Evolutionary conservation across 2,329 filamentous ascomycete genomes (phyloP).

Genomic region (Calonectria pseudoturangicola): DNA sequence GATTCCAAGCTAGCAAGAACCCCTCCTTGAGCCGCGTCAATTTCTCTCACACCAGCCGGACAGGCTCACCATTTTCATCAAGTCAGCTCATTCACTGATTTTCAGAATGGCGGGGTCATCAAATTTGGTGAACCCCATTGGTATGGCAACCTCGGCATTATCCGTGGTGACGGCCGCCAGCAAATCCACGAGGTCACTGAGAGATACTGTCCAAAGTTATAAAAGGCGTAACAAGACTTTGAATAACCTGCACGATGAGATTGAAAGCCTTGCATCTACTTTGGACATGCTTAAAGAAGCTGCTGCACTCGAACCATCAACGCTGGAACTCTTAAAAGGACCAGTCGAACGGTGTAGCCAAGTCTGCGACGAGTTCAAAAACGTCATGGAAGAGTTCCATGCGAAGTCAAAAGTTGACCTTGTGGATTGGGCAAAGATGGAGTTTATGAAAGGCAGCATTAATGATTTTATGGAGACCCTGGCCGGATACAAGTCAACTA

Average conservation of each 20-base stretch:
- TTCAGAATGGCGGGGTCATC: background rate
- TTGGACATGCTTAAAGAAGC: slow-evolving; percentile 55
- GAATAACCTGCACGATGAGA: slow-evolving; percentile 57
- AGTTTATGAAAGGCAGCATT: slow-evolving; percentile 63
- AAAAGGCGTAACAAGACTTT: slow-evolving; percentile 58
- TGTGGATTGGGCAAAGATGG: slow-evolving; percentile 63
- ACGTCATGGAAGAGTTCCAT: slow-evolving; percentile 59
- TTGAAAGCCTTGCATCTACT: slow-evolving; percentile 59
- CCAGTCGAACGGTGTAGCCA: slow-evolving; percentile 61
- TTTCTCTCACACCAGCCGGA: background rate
- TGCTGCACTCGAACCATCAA: slow-evolving; percentile 50
- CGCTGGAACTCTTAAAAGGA: slow-evolving; percentile 58
- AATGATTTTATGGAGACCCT: slow-evolving; percentile 63
- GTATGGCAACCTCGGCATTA: background rate
- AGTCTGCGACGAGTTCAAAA: slow-evolving; percentile 61
- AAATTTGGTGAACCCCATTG: background rate
- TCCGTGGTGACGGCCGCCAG: background rate
- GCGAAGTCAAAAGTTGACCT: slow-evolving; percentile 58
- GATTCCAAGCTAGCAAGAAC: background rate
- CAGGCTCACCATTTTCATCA: background rate
- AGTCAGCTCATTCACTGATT: background rate
- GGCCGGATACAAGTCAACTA: slow-evolving; percentile 62
- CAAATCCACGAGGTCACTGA: background rate
- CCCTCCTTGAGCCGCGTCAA: background rate
- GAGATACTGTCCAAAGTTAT: background rate